A percentile compares a stretch with the other conserved stretches of the same genome.
Conservation (phyloP, 345 rosid species). For the Moringa oleifera region DNA sequence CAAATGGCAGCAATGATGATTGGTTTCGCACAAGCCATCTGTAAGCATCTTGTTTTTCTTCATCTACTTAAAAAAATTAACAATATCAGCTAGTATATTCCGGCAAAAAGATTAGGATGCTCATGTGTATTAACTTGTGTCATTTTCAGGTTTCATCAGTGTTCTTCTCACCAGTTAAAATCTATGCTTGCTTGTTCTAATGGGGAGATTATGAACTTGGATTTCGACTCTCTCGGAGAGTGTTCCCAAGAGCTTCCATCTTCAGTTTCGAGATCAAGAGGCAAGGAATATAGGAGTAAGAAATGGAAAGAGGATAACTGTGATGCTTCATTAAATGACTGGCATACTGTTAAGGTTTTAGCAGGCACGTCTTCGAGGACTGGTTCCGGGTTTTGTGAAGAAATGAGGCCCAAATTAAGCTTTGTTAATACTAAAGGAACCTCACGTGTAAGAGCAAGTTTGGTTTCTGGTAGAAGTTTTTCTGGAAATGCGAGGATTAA, state of each 20-base stretch:
- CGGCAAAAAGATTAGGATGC: neutral
- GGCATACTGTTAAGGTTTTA: conserved; percentile 24
- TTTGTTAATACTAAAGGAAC: conserved; percentile 25
- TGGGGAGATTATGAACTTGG: conserved; percentile 17
- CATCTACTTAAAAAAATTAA: conserved; percentile 1
- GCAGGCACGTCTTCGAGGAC: conserved; percentile 20
- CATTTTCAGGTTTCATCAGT: conserved; percentile 50
- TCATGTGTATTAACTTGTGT: neutral
- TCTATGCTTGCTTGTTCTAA: conserved; percentile 31
- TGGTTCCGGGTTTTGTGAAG: conserved; percentile 14
- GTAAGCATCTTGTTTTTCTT: conserved; percentile 32
- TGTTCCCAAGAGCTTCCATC: conserved; percentile 40
- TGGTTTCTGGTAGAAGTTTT: conserved; percentile 19
- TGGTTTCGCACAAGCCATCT: conserved; percentile 46
- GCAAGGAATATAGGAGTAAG: conserved; percentile 39
- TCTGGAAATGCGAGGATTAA: conserved; percentile 13
- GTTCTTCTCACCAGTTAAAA: conserved; percentile 43
- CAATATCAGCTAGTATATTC: neutral
- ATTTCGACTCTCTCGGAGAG: conserved; percentile 19
- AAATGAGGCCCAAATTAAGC: conserved; percentile 29
- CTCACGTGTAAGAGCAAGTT: conserved; percentile 21
- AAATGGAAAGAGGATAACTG: conserved; percentile 19
- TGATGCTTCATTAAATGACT: conserved; percentile 18
- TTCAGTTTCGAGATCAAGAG: conserved; percentile 59
- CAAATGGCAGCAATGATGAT: conserved; percentile 39